phyloP scores from a whole-genome alignment of 352 stramenopile species.

The Pilasporangium apinafurcum region DNA sequence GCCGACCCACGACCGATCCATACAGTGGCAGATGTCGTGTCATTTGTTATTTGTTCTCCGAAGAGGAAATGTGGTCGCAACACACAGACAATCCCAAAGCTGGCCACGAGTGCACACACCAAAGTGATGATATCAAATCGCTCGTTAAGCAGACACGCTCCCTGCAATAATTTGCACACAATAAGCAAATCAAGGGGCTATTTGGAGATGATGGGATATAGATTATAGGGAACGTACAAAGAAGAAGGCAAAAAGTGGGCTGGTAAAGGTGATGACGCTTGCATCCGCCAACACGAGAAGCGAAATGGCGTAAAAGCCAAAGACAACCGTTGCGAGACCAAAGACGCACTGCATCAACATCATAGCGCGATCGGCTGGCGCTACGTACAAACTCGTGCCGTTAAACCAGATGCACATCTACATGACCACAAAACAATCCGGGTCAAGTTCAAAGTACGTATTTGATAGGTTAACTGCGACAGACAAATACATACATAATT shows the following conservation, averaged over 20 bases:
- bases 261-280: constrained; percentile 71
- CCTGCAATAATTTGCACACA: too few relatives aligned
- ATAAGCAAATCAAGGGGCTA: too few relatives aligned
- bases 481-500: constrained; percentile 54
- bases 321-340: constrained; percentile 65
- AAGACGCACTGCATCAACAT: constrained; percentile 53
- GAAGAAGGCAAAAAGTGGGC: constrained; percentile 65
- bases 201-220: too few relatives aligned
- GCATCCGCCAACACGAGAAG: constrained; percentile 75
- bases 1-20: constrained; percentile 24
- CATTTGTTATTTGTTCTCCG: too few relatives aligned
- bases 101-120: constrained; percentile 17
- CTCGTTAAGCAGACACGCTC: constrained; percentile 11
- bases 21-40: constrained; percentile 9
- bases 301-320: constrained; percentile 70
- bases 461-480: too few relatives aligned
- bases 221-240: constrained; percentile 47
- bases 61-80: constrained; percentile 33
- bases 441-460: too few relatives aligned
- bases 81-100: constrained; percentile 30
- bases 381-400: constrained; percentile 39
- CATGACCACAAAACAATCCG: too few relatives aligned
- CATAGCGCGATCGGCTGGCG: constrained; percentile 32
- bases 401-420: too few relatives aligned
- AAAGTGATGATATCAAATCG: constrained; percentile 27